Conservation (phyloP, 768 basidiomycete genomes). For the Fistulinella prunicolor region DNA sequence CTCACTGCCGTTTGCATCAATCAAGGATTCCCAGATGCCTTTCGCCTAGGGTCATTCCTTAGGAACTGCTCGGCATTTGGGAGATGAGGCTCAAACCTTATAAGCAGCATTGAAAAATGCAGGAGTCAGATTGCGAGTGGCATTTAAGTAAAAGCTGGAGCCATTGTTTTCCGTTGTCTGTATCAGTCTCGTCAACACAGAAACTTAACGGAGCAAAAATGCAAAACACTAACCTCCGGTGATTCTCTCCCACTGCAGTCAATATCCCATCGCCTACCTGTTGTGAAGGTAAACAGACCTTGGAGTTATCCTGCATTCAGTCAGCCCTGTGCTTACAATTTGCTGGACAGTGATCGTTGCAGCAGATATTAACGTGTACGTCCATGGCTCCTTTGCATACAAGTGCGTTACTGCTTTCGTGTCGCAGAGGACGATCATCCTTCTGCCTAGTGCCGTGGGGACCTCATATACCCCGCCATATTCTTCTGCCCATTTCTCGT, state of each 20-base stretch:
- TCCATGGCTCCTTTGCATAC: constrained; percentile 46
- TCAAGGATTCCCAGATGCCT: constrained; percentile 29
- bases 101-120: constrained; percentile 43
- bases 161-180: constrained; percentile 38
- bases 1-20: constrained; percentile 20
- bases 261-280: constrained; percentile 38
- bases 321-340: constrained; percentile 17
- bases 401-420: constrained; percentile 52
- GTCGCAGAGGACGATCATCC: constrained; percentile 40
- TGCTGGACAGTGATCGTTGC: constrained; percentile 19
- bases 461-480: constrained; percentile 48
- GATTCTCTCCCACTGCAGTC: constrained; percentile 41
- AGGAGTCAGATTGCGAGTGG: constrained; percentile 35
- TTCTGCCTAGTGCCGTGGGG: constrained; percentile 36
- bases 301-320: not conserved
- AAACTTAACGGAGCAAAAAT: constrained; percentile 21
- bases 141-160: constrained; percentile 41
- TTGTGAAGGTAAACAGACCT: not conserved
- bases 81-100: constrained; percentile 31
- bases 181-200: not conserved
- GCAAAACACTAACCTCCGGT: constrained; percentile 33
- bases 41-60: constrained; percentile 21
- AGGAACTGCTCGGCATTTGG: not conserved
- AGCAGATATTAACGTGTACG: constrained; percentile 26
- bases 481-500: constrained; percentile 45